A percentile compares a stretch with the other conserved stretches of the same genome.
phyloP scores from a whole-genome alignment of 148 eudicot species.

The Chenopodium formosanum region DNA sequence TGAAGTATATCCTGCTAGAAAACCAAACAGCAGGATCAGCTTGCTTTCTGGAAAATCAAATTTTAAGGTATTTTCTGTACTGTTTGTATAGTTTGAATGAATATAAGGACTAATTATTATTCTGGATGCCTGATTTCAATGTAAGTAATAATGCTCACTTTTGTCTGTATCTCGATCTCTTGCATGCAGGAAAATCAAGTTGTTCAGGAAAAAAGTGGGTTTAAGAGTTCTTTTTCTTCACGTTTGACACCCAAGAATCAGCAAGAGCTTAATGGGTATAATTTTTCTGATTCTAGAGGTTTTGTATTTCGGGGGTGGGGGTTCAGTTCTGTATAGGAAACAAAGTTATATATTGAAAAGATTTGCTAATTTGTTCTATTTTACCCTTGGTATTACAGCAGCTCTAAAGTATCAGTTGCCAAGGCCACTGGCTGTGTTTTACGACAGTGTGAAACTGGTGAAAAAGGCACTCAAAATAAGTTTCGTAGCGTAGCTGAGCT shows the following conservation, averaged over 20 bases:
- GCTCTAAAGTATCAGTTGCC: conserved; percentile 36
- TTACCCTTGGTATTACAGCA: conserved; percentile 34
- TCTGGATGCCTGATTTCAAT: background rate
- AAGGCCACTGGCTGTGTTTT: conserved; percentile 28
- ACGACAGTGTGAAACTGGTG: conserved; percentile 34
- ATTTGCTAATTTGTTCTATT: background rate
- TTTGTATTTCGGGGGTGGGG: background rate
- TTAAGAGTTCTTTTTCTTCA: conserved; percentile 43
- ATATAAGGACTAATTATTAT: background rate
- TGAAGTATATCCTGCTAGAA: conserved; percentile 65
- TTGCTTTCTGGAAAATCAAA: conserved; percentile 57
- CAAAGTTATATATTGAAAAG: background rate
- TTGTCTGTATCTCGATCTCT: conserved; percentile 17
- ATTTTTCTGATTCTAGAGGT: background rate
- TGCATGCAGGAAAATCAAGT: conserved; percentile 42
- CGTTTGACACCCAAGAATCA: conserved; percentile 39
- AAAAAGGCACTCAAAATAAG: conserved; percentile 40
- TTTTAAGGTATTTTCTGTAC: conserved; percentile 52
- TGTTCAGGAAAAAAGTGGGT: conserved; percentile 29
- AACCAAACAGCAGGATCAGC: conserved; percentile 57
- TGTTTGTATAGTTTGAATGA: conserved; percentile 1
- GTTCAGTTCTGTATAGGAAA: background rate
- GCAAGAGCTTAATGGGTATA: conserved; percentile 34
- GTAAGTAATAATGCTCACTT: background rate
- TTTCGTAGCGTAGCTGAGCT: conserved; percentile 76